These are phyloP conservation scores for Solanum sejunctum DNA, from an alignment of 257 asterid species.

Conservation along the genomic window DNA sequence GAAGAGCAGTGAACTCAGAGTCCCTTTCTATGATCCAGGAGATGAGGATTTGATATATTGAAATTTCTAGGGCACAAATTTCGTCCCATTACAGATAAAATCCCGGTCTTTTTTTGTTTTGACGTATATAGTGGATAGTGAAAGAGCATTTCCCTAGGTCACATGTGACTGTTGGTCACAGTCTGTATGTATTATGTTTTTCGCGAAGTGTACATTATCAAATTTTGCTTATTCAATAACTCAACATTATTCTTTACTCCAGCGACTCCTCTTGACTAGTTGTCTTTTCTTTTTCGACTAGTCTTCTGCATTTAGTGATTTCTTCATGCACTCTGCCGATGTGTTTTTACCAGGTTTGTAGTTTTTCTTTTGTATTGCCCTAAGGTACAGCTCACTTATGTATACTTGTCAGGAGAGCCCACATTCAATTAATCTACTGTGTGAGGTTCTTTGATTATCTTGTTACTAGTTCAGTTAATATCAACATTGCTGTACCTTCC, in stretches of 20 bases:
- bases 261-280: neutral
- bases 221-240: constrained; percentile 23
- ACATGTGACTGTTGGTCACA: constrained; percentile 22
- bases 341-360: neutral
- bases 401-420: neutral
- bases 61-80: constrained; percentile 16
- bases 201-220: constrained; percentile 48
- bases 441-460: neutral
- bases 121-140: constrained; percentile 57
- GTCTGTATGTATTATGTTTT: constrained; percentile 44
- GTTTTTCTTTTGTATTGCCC: neutral
- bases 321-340: neutral
- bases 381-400: neutral
- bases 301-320: neutral
- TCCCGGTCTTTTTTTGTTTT: constrained; percentile 21
- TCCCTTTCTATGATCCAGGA: constrained; percentile 13
- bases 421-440: neutral
- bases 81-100: constrained; percentile 14
- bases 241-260: neutral
- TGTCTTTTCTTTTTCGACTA: neutral
- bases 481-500: neutral
- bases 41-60: constrained; percentile 15
- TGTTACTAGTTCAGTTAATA: neutral
- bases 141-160: constrained; percentile 28
- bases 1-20: constrained; percentile 19